Conservation (phyloP, 805 yeast genomes). For the Cyberlindnera saturnus region DNA sequence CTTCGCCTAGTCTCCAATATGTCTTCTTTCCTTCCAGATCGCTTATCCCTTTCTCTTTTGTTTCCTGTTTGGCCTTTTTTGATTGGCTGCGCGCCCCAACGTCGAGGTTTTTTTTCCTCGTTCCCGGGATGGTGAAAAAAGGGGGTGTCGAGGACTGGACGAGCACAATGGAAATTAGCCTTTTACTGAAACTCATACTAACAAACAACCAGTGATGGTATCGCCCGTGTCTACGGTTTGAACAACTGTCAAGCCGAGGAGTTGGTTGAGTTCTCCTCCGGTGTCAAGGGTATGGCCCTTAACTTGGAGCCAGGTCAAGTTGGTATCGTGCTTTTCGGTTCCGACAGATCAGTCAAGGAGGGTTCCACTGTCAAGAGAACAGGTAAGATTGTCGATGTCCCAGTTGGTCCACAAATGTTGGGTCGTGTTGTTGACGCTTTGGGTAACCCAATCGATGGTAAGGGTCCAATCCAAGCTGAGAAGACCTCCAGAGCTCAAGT, state of each 20-base stretch:
- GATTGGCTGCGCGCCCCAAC: too few species aligned
- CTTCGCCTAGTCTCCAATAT: too few species aligned
- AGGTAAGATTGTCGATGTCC: constrained; percentile 98
- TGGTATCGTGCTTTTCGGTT: constrained; percentile 99
- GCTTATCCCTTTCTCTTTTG: too few species aligned
- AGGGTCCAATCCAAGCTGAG: constrained; percentile 92
- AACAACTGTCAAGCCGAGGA: constrained; percentile 99
- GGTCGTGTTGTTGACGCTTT: constrained; percentile 99
- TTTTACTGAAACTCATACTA: constrained; percentile 26
- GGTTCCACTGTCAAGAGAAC: constrained; percentile 99
- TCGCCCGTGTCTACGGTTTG: constrained; percentile 99
- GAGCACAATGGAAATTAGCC: background rate
- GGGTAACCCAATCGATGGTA: constrained; percentile 99
- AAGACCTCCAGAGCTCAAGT: constrained; percentile 92
- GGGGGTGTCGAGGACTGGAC: background rate
- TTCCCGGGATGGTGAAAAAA: background rate
- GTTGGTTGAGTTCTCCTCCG: constrained; percentile 97
- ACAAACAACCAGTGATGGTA: constrained; percentile 85
- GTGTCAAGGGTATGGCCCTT: constrained; percentile 99
- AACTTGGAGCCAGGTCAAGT: constrained; percentile 99
- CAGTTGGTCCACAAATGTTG: constrained; percentile 95
- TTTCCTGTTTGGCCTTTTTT: too few species aligned
- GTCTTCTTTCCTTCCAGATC: too few species aligned
- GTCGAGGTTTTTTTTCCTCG: constrained; percentile 2
- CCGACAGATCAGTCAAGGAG: constrained; percentile 97